Conservation (phyloP, 345 rosid genomes). For the Salix viminalis region DNA sequence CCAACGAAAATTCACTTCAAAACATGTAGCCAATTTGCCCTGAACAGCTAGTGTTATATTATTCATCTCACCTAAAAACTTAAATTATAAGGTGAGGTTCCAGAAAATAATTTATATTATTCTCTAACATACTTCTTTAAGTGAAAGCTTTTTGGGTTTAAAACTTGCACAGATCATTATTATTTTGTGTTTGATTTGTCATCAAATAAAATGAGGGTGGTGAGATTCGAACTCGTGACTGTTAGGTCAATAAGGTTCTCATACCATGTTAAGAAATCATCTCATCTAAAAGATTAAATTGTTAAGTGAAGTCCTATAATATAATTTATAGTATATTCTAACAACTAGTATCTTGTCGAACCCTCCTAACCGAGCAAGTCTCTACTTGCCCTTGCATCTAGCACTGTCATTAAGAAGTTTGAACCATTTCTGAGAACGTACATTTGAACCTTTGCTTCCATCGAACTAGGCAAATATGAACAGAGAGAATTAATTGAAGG, state of each 20-base stretch:
- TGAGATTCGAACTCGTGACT: no score
- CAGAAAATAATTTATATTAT: no score
- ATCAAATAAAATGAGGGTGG: no score
- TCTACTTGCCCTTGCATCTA: not conserved
- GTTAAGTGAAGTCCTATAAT: fast-evolving
- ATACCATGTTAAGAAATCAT: fast-evolving
- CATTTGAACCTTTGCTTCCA: not conserved
- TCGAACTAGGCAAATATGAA: not conserved
- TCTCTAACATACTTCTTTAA: no score
- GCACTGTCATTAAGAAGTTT: not conserved
- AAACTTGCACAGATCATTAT: no score
- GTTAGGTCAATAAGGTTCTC: fast-evolving
- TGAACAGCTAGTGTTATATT: not conserved
- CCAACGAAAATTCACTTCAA: not conserved
- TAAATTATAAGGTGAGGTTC: no score
- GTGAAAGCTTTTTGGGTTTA: fast-evolving
- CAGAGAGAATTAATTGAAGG: not conserved
- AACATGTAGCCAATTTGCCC: not conserved
- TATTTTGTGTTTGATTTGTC: no score
- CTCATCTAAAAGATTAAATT: fast-evolving
- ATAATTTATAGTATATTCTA: no score
- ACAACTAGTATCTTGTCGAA: not conserved
- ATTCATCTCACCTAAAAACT: no score
- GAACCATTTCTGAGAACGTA: not conserved
- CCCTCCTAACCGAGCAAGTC: not conserved